Conservation (phyloP, 2,329 filamentous ascomycete species). For the Plenodomus biglobosus region DNA sequence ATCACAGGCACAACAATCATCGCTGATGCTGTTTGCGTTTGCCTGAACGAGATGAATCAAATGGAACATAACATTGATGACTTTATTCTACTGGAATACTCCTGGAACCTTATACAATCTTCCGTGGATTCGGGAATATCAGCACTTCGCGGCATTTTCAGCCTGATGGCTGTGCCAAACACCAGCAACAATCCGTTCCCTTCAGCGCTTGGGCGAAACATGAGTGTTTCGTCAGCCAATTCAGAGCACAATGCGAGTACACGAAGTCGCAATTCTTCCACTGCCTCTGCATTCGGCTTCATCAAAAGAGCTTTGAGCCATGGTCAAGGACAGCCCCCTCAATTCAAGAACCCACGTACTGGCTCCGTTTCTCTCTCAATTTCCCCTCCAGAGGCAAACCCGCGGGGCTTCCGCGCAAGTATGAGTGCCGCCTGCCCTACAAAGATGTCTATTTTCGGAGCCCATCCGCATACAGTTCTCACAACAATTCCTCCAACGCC, state of each 20-base stretch:
- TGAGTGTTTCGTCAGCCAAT: slow-evolving; percentile 32
- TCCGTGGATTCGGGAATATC: slow-evolving; percentile 46
- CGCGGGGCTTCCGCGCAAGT: slow-evolving; percentile 29
- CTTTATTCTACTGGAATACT: slow-evolving; percentile 51
- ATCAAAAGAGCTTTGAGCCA: slow-evolving; percentile 34
- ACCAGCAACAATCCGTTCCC: neutral
- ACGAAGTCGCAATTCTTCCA: slow-evolving; percentile 28
- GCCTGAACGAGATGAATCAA: slow-evolving; percentile 44
- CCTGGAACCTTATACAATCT: slow-evolving; percentile 48
- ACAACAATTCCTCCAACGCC: slow-evolving; percentile 48
- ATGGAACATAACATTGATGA: slow-evolving; percentile 48
- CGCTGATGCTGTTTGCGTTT: slow-evolving; percentile 49
- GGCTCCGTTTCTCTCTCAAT: slow-evolving; percentile 26
- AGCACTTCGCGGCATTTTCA: slow-evolving; percentile 50
- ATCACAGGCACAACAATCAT: slow-evolving; percentile 50
- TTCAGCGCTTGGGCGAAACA: slow-evolving; percentile 18
- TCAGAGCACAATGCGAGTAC: slow-evolving; percentile 15
- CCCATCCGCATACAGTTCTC: slow-evolving; percentile 37
- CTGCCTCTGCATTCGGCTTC: slow-evolving; percentile 30
- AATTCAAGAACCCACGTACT: slow-evolving; percentile 13
- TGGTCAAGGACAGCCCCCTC: slow-evolving; percentile 17
- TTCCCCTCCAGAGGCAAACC: slow-evolving; percentile 35
- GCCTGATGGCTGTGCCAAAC: slow-evolving; percentile 42
- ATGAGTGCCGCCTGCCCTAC: slow-evolving; percentile 45
- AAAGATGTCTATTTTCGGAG: slow-evolving; percentile 38